Percentiles rank a stretch among this genome's conserved stretches.
These are phyloP conservation scores for Bromus sterilis DNA, from an alignment of 176 grass and related monocot species.

Conservation along the genomic window DNA sequence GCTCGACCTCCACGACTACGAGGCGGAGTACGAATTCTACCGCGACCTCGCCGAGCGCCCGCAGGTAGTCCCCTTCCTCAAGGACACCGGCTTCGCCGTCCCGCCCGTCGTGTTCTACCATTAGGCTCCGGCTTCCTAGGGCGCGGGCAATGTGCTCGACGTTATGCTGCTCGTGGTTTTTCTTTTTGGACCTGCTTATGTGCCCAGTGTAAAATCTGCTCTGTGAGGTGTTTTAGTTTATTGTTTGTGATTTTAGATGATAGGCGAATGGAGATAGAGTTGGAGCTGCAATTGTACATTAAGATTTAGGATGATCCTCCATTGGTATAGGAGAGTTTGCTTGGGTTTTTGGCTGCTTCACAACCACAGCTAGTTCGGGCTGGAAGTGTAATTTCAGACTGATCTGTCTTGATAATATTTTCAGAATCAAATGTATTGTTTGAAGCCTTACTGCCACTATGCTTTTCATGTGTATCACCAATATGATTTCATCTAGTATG, in stretches of 20 bases:
- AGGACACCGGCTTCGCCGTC: constrained; percentile 44
- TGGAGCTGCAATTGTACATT: constrained; percentile 33
- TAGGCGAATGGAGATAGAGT: constrained; percentile 24
- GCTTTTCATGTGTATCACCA: too few relatives aligned
- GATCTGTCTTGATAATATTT: constrained; percentile 6
- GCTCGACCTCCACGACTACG: constrained; percentile 91
- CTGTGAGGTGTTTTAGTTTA: neutral
- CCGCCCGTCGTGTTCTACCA: constrained; percentile 76
- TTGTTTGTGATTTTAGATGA: constrained; percentile 32
- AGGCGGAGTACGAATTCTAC: constrained; percentile 92
- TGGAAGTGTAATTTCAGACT: constrained; percentile 33
- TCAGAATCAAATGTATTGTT: constrained; percentile 24
- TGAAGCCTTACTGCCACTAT: neutral
- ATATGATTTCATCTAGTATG: too few relatives aligned
- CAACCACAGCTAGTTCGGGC: neutral
- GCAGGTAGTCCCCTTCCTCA: constrained; percentile 83
- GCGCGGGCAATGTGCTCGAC: constrained; percentile 15
- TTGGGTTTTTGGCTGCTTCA: constrained; percentile 12
- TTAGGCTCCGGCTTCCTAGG: constrained; percentile 8
- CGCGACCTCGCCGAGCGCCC: constrained; percentile 49
- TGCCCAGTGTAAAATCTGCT: constrained; percentile 29
- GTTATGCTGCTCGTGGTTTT: neutral
- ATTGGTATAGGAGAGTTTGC: constrained; percentile 14
- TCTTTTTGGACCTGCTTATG: neutral
- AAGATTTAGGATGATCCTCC: constrained; percentile 33